phyloP scores from a whole-genome alignment of 2,329 filamentous ascomycete species.

The Penicillium sp. region DNA sequence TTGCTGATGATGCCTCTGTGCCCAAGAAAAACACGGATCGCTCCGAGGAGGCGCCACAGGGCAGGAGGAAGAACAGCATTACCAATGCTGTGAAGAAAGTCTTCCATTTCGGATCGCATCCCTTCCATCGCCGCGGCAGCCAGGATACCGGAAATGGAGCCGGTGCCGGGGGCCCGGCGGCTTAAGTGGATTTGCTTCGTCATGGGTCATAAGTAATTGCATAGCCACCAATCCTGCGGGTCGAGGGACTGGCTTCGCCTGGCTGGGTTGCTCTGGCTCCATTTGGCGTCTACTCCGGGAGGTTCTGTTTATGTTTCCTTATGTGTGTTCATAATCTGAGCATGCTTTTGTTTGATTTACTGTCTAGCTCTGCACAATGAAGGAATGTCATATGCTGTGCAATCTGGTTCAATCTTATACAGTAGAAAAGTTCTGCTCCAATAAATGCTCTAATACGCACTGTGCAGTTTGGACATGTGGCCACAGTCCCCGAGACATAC shows the following conservation, averaged over 20 bases:
- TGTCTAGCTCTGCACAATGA: slow-evolving; percentile 1
- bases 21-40: slow-evolving; percentile 14
- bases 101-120: slow-evolving; percentile 32
- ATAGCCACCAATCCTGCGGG: not conserved
- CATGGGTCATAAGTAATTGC: slow-evolving; percentile 4
- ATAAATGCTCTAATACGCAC: too few relatives aligned
- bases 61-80: slow-evolving; percentile 32
- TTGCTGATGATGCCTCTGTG: slow-evolving; percentile 27
- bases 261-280: not conserved
- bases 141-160: slow-evolving; percentile 11
- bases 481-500: not conserved
- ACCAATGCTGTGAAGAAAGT: slow-evolving; percentile 42
- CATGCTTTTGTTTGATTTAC: slow-evolving; percentile 4
- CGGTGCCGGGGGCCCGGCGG: slow-evolving; percentile 1
- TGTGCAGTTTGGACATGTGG: too few relatives aligned
- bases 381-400: not conserved
- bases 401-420: not conserved
- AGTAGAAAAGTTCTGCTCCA: not conserved
- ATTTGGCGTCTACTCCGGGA: slow-evolving; percentile 2
- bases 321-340: slow-evolving; percentile 2
- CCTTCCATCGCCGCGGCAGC: slow-evolving; percentile 37
- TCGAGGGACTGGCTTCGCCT: not conserved
- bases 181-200: not conserved
- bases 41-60: slow-evolving; percentile 17
- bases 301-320: not conserved